These are phyloP conservation scores for Chlorella sp. DNA, from an alignment of 139 green algal species.

Conservation along the genomic window DNA sequence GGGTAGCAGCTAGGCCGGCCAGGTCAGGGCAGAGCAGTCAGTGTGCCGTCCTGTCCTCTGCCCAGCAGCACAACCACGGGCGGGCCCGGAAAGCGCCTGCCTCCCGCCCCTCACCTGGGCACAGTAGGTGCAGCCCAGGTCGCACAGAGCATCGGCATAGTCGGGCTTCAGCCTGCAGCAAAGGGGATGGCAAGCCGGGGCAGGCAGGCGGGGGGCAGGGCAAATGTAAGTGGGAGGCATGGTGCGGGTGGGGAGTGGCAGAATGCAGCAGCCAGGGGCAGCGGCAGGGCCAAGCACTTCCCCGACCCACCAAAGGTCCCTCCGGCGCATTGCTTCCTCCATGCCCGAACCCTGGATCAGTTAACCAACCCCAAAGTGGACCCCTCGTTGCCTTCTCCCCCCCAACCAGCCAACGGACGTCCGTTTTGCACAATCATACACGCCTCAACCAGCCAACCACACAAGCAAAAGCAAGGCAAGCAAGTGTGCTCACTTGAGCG, in stretches of 20 bases:
- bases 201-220: not conserved
- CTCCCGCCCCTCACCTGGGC: slow-evolving; percentile 31
- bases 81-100: not conserved
- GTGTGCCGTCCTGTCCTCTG: no score
- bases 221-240: not conserved
- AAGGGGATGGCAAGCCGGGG: not conserved
- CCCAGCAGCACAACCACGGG: no score
- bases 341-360: not conserved
- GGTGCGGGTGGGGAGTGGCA: not conserved
- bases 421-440: no score
- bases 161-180: slow-evolving; percentile 50
- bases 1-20: no score
- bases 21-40: no score
- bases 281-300: not conserved
- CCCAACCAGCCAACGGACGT: no score
- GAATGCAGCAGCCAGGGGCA: not conserved
- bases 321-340: not conserved
- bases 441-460: no score
- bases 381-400: no score
- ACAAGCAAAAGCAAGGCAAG: not conserved
- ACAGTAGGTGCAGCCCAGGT: slow-evolving; percentile 70
- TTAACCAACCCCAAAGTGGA: no score
- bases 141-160: slow-evolving; percentile 73
- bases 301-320: no score
- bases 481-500: slow-evolving; percentile 45